A percentile compares a stretch with the other conserved stretches of the same genome.
phyloP scores from a whole-genome alignment of 805 yeast genomes.

The Lachancea cidri region DNA sequence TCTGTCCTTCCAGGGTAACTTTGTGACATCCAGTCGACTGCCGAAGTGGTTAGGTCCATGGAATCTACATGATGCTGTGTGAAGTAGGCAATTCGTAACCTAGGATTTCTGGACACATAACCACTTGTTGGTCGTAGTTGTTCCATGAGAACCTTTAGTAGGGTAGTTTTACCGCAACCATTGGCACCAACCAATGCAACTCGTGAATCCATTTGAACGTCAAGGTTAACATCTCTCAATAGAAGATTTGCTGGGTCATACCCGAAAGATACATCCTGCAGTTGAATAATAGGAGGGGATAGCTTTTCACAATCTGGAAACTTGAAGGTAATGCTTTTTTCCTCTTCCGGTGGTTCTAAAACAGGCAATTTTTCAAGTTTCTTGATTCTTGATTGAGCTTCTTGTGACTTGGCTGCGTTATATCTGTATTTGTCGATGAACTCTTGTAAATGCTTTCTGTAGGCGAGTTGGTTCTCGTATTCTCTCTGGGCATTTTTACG shows the following conservation, averaged over 20 bases:
- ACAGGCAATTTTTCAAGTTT: slow-evolving; percentile 92
- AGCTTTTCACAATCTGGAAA: slow-evolving; percentile 94
- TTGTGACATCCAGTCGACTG: slow-evolving; percentile 91
- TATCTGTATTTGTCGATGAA: slow-evolving; percentile 96
- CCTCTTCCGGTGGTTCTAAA: slow-evolving; percentile 92
- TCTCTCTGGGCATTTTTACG: slow-evolving; percentile 88
- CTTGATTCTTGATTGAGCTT: slow-evolving; percentile 97
- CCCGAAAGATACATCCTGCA: slow-evolving; percentile 83
- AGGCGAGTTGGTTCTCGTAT: slow-evolving; percentile 96
- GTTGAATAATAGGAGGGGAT: slow-evolving; percentile 89
- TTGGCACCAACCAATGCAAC: slow-evolving; percentile 98
- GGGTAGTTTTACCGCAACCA: slow-evolving; percentile 98
- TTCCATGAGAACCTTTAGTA: slow-evolving; percentile 82
- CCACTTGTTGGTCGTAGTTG: slow-evolving; percentile 72
- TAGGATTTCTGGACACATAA: slow-evolving; percentile 68
- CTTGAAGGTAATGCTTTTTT: slow-evolving; percentile 72
- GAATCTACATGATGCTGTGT: slow-evolving; percentile 98
- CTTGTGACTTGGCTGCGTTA: slow-evolving; percentile 95
- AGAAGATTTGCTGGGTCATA: slow-evolving; percentile 62
- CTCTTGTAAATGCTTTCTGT: slow-evolving; percentile 85
- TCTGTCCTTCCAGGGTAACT: slow-evolving; percentile 90
- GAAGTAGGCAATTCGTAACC: slow-evolving; percentile 91
- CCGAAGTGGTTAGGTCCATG: slow-evolving; percentile 82
- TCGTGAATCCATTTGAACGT: slow-evolving; percentile 89
- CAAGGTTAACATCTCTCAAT: slow-evolving; percentile 74